These are phyloP conservation scores for Sporothrix pseudoabietina DNA, from an alignment of 2,329 filamentous ascomycete species.

Conservation along the genomic window DNA sequence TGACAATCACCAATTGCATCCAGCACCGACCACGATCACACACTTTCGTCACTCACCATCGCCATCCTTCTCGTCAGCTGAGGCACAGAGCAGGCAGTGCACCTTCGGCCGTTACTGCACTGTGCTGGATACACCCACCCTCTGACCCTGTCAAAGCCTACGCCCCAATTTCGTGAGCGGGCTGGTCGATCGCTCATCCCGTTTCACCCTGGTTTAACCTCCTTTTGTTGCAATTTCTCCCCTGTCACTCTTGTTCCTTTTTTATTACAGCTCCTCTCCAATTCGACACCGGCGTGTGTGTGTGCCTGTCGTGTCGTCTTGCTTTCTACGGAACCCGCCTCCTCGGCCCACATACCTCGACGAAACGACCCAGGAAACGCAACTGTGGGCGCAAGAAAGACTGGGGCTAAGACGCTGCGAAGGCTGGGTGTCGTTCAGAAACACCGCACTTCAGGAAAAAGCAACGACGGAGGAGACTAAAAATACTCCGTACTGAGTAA, in stretches of 20 bases:
- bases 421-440: constrained; percentile 24
- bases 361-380: constrained; percentile 25
- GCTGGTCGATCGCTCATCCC: constrained; percentile 26
- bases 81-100: constrained; percentile 17
- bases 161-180: constrained; percentile 17
- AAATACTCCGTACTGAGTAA: background rate
- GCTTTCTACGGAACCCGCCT: constrained; percentile 27
- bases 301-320: constrained; percentile 17
- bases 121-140: background rate
- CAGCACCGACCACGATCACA: background rate
- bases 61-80: constrained; percentile 7
- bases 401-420: background rate
- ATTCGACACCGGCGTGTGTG: constrained; percentile 11
- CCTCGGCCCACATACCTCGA: constrained; percentile 30
- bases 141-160: constrained; percentile 1
- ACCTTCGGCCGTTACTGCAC: background rate
- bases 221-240: constrained; percentile 35
- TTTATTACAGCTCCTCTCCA: constrained; percentile 12
- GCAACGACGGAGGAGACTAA: background rate
- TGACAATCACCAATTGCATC: constrained; percentile 1
- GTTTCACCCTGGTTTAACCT: constrained; percentile 33
- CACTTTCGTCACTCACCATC: background rate
- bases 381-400: background rate
- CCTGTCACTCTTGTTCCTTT: constrained; percentile 24
- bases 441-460: constrained; percentile 1